Percentiles rank a stretch among this genome's conserved stretches.
phyloP scores from a whole-genome alignment of 148 eudicot genomes.

The Rhododendron kiyosumense region DNA sequence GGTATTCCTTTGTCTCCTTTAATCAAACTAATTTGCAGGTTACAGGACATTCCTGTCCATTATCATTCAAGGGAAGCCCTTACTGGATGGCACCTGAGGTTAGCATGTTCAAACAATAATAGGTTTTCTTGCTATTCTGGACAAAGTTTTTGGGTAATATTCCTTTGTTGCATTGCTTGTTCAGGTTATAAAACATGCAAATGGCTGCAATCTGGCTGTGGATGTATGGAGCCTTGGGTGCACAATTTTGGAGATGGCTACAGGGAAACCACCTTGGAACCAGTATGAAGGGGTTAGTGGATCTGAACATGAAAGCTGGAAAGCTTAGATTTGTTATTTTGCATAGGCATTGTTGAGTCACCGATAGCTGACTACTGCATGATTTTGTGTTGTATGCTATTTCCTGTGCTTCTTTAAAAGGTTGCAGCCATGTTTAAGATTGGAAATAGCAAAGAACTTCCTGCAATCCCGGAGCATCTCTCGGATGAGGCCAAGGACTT shows the following conservation, averaged over 20 bases:
- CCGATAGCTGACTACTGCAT: background rate
- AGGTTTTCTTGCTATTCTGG: background rate
- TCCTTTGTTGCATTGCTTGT: background rate
- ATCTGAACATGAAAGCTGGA: background rate
- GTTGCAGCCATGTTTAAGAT: slow-evolving; percentile 78
- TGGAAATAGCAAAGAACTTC: slow-evolving; percentile 75
- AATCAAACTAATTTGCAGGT: slow-evolving; percentile 31
- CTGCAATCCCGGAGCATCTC: slow-evolving; percentile 54
- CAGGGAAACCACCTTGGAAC: slow-evolving; percentile 80
- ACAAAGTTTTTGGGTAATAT: slow-evolving; percentile 5
- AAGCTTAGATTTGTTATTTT: background rate
- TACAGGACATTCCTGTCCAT: slow-evolving; percentile 41
- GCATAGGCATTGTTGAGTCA: background rate
- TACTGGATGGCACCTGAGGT: slow-evolving; percentile 91
- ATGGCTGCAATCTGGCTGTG: slow-evolving; percentile 61
- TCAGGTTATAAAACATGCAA: slow-evolving; percentile 57
- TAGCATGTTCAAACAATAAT: slow-evolving; percentile 4
- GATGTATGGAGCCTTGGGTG: slow-evolving; percentile 94
- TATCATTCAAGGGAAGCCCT: slow-evolving; percentile 72
- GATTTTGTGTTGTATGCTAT: background rate
- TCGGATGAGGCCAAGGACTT: slow-evolving; percentile 66
- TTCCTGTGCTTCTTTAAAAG: slow-evolving; percentile 21
- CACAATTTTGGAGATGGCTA: slow-evolving; percentile 85
- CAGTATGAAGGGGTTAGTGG: slow-evolving; percentile 76
- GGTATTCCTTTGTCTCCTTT: background rate